Base-by-base conservation (phyloP, 2,329 filamentous ascomycete genomes). In the Fusarium buharicum region DNA sequence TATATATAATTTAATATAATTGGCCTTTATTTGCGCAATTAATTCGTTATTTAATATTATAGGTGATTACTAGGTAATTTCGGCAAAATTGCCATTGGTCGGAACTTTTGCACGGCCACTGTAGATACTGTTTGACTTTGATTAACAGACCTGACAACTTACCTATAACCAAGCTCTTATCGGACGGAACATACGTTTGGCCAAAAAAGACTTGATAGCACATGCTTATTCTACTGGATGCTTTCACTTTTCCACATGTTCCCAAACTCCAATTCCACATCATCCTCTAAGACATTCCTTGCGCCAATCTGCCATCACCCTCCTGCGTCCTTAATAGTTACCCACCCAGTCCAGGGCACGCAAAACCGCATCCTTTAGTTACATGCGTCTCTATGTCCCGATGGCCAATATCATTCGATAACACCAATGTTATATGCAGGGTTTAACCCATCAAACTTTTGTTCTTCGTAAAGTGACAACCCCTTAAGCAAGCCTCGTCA, bases 401-500 rank as follows among this genome's bases (percentile, higher is more conserved):
- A 53, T 50, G 51, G 40, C 27, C 44, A 49, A 31, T 52, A 31
- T 22, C 43, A 24, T 48, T 51, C 36, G 47, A 30, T 13, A 49
- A 40, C 38, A 44, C 20, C 24, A 22, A 40, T 57, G 5, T 28
- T 30, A 40, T 36, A 53, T 55, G 33, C 36, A 44, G 40, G 27
- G 27, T 34, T 41, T 43, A 17, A 34, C 43, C 34, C 31, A 20
- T 50, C 33, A 36, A 40, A 34, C 43, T 60, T 53, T 55, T 48
- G 41, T 31, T 37, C 31, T 33, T 51, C 45, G 31, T 28, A 27
- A 47, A 43, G 17, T 38, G 24, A 44, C 33, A 13, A 12, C 36
- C 28, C 48, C 30, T 70, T 55, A 81, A 17, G 73, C 74, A 60
- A 84, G 81, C 37, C 77, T 70, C 7, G 80, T 82, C 24, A 81